Conservation (phyloP, 345 rosid genomes). For the Citrus cavaleriei region DNA sequence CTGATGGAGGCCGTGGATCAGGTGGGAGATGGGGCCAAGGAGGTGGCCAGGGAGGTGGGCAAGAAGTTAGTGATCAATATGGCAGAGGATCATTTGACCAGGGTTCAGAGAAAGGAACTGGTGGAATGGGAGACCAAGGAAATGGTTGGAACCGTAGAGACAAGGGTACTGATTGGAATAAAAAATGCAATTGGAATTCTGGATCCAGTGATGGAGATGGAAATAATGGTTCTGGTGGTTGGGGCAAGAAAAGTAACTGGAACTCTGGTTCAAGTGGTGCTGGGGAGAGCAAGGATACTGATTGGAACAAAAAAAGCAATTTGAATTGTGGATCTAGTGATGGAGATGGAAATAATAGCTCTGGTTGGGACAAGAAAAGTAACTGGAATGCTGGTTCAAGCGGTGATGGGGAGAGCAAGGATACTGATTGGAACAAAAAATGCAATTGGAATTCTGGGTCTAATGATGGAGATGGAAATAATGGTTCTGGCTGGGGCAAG, state of each 20-base stretch:
- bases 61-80: conserved; percentile 25
- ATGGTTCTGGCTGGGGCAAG: conserved; percentile 15
- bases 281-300: not conserved
- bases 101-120: conserved; percentile 15
- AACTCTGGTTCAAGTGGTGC: conserved; percentile 16
- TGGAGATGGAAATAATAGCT: not conserved
- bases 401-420: conserved; percentile 4
- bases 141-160: conserved; percentile 2
- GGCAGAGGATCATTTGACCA: conserved; percentile 27
- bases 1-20: conserved; percentile 33
- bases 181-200: conserved; percentile 9
- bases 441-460: conserved; percentile 13
- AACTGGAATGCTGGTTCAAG: conserved; percentile 10
- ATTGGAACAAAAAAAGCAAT: not conserved
- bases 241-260: conserved; percentile 13
- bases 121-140: conserved; percentile 11
- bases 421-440: conserved; percentile 14
- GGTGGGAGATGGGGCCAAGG: conserved; percentile 35
- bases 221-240: conserved; percentile 3
- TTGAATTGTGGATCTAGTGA: conserved; percentile 13
- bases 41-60: conserved; percentile 37
- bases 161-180: conserved; percentile 8
- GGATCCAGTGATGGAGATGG: not conserved
- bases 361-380: conserved; percentile 15
- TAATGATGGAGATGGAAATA: not conserved